Conservation (phyloP, 768 basidiomycete genomes). For the Dioszegia crocea region DNA sequence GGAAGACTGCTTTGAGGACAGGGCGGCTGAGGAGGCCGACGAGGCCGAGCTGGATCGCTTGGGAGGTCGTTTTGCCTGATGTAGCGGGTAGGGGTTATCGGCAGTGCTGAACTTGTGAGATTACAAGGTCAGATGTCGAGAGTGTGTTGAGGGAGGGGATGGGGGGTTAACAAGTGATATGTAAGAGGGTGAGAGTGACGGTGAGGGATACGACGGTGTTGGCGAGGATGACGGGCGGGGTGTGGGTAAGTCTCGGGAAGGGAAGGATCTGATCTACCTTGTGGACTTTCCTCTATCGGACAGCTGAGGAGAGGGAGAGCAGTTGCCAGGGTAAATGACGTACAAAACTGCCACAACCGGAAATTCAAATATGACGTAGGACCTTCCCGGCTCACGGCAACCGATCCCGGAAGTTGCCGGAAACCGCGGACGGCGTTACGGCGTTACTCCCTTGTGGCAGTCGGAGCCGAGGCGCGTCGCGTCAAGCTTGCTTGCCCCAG, state of each 20-base stretch:
- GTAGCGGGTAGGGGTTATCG: background rate
- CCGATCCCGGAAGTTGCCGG: too few species aligned
- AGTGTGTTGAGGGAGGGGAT: background rate
- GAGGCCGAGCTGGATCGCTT: constrained; percentile 46
- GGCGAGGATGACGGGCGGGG: background rate
- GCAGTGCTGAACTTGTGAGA: background rate
- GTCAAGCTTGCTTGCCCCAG: too few species aligned
- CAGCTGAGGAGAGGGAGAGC: too few species aligned
- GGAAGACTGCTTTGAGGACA: constrained; percentile 46
- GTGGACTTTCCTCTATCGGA: background rate
- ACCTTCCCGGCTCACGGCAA: too few species aligned
- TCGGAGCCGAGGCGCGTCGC: too few species aligned
- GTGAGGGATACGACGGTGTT: background rate
- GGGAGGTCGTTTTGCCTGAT: constrained; percentile 38
- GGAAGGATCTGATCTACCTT: background rate
- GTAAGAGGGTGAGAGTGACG: background rate
- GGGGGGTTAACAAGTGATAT: background rate
- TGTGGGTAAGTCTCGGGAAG: background rate
- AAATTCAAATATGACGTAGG: background rate
- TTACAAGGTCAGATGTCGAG: constrained; percentile 9
- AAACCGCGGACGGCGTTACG: too few species aligned
- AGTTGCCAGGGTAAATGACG: background rate
- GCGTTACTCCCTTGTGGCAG: too few species aligned
- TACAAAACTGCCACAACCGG: background rate
- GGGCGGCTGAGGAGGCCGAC: constrained; percentile 45